A percentile compares a stretch with the other conserved stretches of the same genome.
phyloP scores from a whole-genome alignment of 129 eudicot species.

The Arctium lappa region DNA sequence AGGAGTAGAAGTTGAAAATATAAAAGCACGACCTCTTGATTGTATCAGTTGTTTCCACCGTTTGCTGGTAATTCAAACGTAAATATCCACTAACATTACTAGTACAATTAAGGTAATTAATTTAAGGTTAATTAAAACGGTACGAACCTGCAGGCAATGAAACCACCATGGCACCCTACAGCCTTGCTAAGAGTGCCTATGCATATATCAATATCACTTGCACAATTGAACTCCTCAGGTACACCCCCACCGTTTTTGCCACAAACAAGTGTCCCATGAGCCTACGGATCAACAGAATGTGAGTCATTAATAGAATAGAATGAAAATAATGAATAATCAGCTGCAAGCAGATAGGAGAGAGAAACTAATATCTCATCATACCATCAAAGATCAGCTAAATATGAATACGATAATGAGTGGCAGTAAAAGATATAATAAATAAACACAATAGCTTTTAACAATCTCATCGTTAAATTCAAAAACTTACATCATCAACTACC shows the following conservation, averaged over 20 bases:
- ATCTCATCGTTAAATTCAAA: constrained; percentile 2
- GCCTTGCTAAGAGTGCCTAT: constrained; percentile 99
- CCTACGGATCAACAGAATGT: constrained; percentile 42
- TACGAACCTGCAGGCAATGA: constrained; percentile 92
- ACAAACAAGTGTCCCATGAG: constrained; percentile 98
- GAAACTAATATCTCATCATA: not conserved
- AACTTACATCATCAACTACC: constrained; percentile 97
- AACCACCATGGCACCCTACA: constrained; percentile 99
- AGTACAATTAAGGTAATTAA: not conserved
- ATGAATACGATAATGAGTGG: not conserved
- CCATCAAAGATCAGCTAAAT: constrained; percentile 7
- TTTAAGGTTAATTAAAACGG: not conserved
- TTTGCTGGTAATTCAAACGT: constrained; percentile 51
- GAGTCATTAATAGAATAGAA: not conserved
- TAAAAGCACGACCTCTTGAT: constrained; percentile 95
- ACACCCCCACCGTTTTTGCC: constrained; percentile 95
- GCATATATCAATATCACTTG: constrained; percentile 85
- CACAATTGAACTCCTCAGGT: constrained; percentile 81
- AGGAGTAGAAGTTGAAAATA: constrained; percentile 92
- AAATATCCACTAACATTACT: not conserved
- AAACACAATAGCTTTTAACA: not conserved
- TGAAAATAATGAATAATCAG: too few relatives aligned
- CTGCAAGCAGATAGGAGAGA: too few relatives aligned
- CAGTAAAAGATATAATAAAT: not conserved
- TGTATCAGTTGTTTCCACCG: constrained; percentile 90